A percentile compares a stretch with the other conserved stretches of the same genome.
Evolutionary conservation across 2,329 filamentous ascomycete genomes (phyloP).

Genomic region (Ophiostoma himal-ulmi): DNA sequence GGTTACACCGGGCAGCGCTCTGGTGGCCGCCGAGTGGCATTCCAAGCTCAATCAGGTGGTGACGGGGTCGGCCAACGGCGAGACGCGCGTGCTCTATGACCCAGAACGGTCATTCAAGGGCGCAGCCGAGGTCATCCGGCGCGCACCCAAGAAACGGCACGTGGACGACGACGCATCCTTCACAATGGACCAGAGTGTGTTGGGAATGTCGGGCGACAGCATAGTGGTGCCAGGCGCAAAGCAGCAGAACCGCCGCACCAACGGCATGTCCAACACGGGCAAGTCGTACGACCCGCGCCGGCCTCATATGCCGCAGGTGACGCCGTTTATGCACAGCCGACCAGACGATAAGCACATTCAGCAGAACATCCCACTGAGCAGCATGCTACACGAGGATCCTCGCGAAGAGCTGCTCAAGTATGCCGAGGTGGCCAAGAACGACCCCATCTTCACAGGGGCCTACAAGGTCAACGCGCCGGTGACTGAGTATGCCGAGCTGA

Average conservation of each 20-base stretch:
- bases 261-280: slow-evolving; percentile 71
- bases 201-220: slow-evolving; percentile 76
- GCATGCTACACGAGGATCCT: slow-evolving; percentile 94
- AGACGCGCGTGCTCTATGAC: slow-evolving; percentile 86
- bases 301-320: slow-evolving; percentile 77
- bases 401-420: slow-evolving; percentile 91
- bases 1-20: slow-evolving; percentile 74
- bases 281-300: slow-evolving; percentile 70
- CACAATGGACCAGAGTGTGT: slow-evolving; percentile 75
- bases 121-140: slow-evolving; percentile 83
- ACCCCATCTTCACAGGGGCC: slow-evolving; percentile 89
- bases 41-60: slow-evolving; percentile 92
- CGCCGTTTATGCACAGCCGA: slow-evolving; percentile 84
- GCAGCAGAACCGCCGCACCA: slow-evolving; percentile 42
- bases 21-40: slow-evolving; percentile 88
- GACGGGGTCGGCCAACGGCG: slow-evolving; percentile 84
- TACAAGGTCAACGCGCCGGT: slow-evolving; percentile 90
- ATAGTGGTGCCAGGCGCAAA: slow-evolving; percentile 65
- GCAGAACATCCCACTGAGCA: slow-evolving; percentile 80
- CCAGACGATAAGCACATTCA: slow-evolving; percentile 86
- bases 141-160: slow-evolving; percentile 89
- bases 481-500: slow-evolving; percentile 82
- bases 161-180: slow-evolving; percentile 87
- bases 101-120: slow-evolving; percentile 75
- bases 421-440: slow-evolving; percentile 84